A percentile compares a stretch with the other conserved stretches of the same genome.
phyloP scores from a whole-genome alignment of 306 rosid species.

The Castanea mollissima region DNA sequence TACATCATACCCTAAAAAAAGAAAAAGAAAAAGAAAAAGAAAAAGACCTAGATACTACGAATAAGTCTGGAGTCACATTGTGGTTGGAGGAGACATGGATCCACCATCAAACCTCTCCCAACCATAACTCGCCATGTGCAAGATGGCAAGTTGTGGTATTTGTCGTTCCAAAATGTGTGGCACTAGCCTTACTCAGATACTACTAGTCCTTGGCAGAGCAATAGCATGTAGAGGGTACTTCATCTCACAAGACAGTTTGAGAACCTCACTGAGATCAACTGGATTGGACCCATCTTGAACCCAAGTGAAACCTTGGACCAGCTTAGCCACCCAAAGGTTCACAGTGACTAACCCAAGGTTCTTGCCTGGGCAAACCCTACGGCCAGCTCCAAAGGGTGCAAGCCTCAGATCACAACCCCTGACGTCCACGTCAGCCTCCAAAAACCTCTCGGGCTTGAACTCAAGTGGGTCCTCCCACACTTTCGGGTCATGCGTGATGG shows the following conservation, averaged over 20 bases:
- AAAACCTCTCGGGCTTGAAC: slow-evolving; percentile 52
- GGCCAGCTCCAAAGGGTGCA: slow-evolving; percentile 62
- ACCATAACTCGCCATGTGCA: too few species aligned
- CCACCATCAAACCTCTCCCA: too few species aligned
- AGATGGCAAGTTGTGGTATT: too few species aligned
- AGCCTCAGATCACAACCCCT: slow-evolving; percentile 48
- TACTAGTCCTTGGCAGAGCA: slow-evolving; percentile 1
- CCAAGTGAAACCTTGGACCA: slow-evolving; percentile 50
- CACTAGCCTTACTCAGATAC: too few species aligned
- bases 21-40: too few species aligned
- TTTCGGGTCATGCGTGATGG: slow-evolving; percentile 50
- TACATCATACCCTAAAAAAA: background rate
- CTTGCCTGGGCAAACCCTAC: slow-evolving; percentile 59
- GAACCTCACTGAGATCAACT: slow-evolving; percentile 42
- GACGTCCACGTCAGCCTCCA: slow-evolving; percentile 45
- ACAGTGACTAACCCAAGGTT: slow-evolving; percentile 49
- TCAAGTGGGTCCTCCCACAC: slow-evolving; percentile 40
- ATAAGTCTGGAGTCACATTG: too few species aligned
- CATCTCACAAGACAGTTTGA: slow-evolving; percentile 62
- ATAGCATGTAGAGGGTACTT: slow-evolving; percentile 38
- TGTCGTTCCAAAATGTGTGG: too few species aligned
- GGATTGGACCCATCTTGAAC: slow-evolving; percentile 15
- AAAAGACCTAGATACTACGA: background rate
- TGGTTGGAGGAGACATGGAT: too few species aligned
- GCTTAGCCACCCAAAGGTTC: slow-evolving; percentile 41